Evolutionary conservation across 257 asterid genomes (phyloP).

Genomic region (Primulina eburnea): DNA sequence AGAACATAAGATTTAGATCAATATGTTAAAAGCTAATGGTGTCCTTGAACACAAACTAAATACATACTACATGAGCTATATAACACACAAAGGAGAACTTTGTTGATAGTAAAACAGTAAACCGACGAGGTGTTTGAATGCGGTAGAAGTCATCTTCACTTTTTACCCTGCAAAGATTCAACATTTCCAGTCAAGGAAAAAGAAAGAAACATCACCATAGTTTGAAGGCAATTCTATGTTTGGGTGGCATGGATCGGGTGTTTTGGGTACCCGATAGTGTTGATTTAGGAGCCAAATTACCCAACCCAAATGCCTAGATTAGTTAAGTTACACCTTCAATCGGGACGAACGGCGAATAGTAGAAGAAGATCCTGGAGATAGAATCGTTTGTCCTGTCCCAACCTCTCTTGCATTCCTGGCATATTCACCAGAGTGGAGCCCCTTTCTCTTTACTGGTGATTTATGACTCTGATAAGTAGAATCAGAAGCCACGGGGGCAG

Average conservation of each 20-base stretch:
- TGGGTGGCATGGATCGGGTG: too few relatives aligned
- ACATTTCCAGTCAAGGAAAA: slow-evolving; percentile 1
- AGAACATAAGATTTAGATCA: slow-evolving; percentile 6
- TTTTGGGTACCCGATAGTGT: too few relatives aligned
- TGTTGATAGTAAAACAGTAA: not conserved
- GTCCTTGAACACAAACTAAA: slow-evolving; percentile 13
- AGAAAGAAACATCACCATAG: not conserved
- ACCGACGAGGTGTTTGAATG: slow-evolving; percentile 4
- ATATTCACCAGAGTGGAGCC: slow-evolving; percentile 35
- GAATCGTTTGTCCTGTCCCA: slow-evolving; percentile 35
- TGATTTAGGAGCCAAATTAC: too few relatives aligned
- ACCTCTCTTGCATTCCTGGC: slow-evolving; percentile 42
- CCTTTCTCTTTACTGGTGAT: slow-evolving; percentile 42
- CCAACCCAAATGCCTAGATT: not conserved
- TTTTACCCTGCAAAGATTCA: slow-evolving; percentile 49
- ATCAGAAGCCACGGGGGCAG: slow-evolving; percentile 65
- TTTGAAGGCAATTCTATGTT: not conserved
- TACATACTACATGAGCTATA: slow-evolving; percentile 14
- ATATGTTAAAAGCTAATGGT: slow-evolving; percentile 10
- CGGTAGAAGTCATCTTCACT: slow-evolving; percentile 32
- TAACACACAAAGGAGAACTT: slow-evolving; percentile 12
- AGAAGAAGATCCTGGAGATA: slow-evolving; percentile 62
- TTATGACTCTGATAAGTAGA: slow-evolving; percentile 55
- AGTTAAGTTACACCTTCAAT: slow-evolving; percentile 46
- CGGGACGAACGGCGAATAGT: slow-evolving; percentile 68